Percentiles rank a stretch among this genome's conserved stretches.
Evolutionary conservation across 441 rosid genomes (phyloP).

Genomic region (Capsella rubella): DNA sequence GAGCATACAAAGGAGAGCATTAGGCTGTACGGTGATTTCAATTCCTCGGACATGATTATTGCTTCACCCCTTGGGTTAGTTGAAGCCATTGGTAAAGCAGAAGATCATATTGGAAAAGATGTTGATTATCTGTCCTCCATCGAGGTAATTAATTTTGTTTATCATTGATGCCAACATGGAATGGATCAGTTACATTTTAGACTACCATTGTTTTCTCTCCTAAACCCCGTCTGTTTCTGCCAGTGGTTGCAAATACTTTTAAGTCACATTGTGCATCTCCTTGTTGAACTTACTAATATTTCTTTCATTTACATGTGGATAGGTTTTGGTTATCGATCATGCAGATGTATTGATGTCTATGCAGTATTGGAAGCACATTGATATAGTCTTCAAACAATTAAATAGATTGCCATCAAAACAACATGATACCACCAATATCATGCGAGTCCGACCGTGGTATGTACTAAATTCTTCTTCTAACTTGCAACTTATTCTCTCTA

Average conservation of each 20-base stretch:
- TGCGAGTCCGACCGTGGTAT: conserved; percentile 89
- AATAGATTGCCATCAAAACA: conserved; percentile 79
- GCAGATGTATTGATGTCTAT: conserved; percentile 80
- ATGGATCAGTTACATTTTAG: no score
- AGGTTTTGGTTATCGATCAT: conserved; percentile 83
- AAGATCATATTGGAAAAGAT: conserved; percentile 67
- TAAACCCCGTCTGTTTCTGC: no score
- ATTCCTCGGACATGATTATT: conserved; percentile 87
- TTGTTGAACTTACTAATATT: no score
- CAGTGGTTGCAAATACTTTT: no score
- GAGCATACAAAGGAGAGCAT: no score
- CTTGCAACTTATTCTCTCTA: conserved; percentile 19
- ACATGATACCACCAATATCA: conserved; percentile 85
- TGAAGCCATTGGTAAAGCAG: conserved; percentile 77
- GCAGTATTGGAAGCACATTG: conserved; percentile 85
- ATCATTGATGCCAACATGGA: no score
- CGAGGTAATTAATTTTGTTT: conserved; percentile 49
- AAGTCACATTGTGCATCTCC: no score
- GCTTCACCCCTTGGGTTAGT: conserved; percentile 82
- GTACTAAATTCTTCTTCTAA: conserved; percentile 22
- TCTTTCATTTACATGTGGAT: no score
- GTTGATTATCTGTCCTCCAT: conserved; percentile 91
- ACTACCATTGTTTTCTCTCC: no score
- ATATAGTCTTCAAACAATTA: conserved; percentile 62
- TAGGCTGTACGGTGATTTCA: conserved; percentile 61